Base-by-base conservation (phyloP, 192 early-diverging fungal species). In the Phycomyces nitens region DNA sequence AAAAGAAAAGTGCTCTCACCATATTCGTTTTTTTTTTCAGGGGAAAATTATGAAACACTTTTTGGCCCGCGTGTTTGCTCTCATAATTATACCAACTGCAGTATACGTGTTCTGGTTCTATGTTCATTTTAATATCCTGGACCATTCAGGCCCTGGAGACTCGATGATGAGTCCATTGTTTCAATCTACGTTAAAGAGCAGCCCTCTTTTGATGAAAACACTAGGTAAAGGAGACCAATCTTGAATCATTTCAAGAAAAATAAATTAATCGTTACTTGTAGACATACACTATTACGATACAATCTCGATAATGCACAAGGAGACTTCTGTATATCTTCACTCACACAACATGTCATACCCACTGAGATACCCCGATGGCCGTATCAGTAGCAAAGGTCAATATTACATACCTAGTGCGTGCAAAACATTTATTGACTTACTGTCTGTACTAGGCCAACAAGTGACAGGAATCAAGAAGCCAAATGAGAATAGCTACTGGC, bases 61-160 rank as follows among this genome's bases (percentile, higher is more conserved):
- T 76, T 70, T 75, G 41, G 92, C 94, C n/a, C 88, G 96, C 14
- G 86, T 87, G n/a, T 58, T 94, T 42, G 88, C 84, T 56, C 78
- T 99, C 23, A 96, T 99, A 56, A 24, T 90, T 55, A 66, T 97
- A 15, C 96, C 96, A 41, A 52, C 89, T 24, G n/a, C 72, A 9
- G 64, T 97, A 8, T 99, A 97, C 64, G 68, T 92, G 20, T 82
- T 84, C 22, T 94, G 89, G 82, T 99, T 99, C 74, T 92, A 88
- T 72, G 71, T 99, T 47, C 96, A 99, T 70, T 99, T 99, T 84
- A 80, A 77, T 11, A 75, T 96, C 23, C 76, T 99, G 56, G 84
- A 79, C 18, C 80, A 81, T 60, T 82, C 81, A 63, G 96, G 96
- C 4, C 87, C 94, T 23, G 96, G 96, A 51, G 96, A 99, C 77